A percentile compares a stretch with the other conserved stretches of the same genome.
Evolutionary conservation across 108 stramenopile species (phyloP).

Genomic region (Discostella stelligeroides): DNA sequence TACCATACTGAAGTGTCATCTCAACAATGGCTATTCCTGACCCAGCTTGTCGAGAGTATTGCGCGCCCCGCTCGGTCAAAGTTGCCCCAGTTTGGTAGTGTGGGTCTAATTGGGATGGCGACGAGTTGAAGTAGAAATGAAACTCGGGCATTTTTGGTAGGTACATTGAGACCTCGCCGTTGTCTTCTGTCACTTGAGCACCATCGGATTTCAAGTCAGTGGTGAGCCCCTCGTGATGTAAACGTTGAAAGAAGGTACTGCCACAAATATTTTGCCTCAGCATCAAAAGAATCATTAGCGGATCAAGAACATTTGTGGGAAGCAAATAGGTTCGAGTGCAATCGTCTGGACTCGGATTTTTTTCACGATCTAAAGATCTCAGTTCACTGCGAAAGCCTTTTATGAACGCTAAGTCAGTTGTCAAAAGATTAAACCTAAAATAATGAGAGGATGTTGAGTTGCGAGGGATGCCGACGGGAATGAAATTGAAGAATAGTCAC

Average conservation of each 20-base stretch:
- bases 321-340: constrained; percentile 55
- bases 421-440: constrained; percentile 42
- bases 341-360: not conserved
- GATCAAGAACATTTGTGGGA: constrained; percentile 59
- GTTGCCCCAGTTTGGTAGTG: constrained; percentile 67
- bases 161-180: constrained; percentile 19
- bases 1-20: constrained; percentile 46
- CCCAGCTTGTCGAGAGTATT: constrained; percentile 59
- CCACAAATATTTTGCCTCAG: constrained; percentile 78
- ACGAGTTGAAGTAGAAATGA: constrained; percentile 45
- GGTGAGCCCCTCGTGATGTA: constrained; percentile 38
- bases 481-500: too few species aligned
- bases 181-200: constrained; percentile 9
- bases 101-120: constrained; percentile 53
- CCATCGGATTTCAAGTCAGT: constrained; percentile 10
- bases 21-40: constrained; percentile 72
- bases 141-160: constrained; percentile 34
- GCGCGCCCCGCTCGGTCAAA: constrained; percentile 67
- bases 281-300: constrained; percentile 64
- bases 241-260: constrained; percentile 72
- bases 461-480: too few species aligned
- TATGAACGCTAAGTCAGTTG: constrained; percentile 67
- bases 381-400: constrained; percentile 53
- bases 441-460: too few species aligned
- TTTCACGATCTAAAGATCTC: constrained; percentile 55